Evolutionary conservation across 495 filamentous ascomycete species (phyloP).

Genomic region (Chaetomium cochliodes): DNA sequence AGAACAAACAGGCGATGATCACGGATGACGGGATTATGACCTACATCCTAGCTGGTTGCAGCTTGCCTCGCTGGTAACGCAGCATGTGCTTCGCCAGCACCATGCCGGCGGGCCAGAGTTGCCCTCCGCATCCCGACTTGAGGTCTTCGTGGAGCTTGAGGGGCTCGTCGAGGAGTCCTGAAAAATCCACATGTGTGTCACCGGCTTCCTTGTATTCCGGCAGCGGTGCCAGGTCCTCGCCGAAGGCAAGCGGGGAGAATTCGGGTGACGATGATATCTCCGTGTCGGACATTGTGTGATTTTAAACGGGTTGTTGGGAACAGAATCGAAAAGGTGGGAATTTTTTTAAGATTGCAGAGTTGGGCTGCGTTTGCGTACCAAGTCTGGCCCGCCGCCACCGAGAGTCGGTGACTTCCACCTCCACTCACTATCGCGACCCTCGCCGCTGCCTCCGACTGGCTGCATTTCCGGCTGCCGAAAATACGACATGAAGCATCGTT

Average conservation of each 20-base stretch:
- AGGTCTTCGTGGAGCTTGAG: constrained; percentile 81
- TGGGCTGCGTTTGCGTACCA: constrained; percentile 2
- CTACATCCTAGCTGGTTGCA: constrained; percentile 71
- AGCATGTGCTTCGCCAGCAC: constrained; percentile 82
- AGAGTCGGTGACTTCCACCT: background rate
- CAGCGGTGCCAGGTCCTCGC: constrained; percentile 64
- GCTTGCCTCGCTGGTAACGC: constrained; percentile 57
- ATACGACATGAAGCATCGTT: background rate
- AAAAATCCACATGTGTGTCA: constrained; percentile 65
- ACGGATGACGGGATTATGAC: constrained; percentile 35
- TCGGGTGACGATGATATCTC: constrained; percentile 38
- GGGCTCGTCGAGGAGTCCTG: constrained; percentile 65
- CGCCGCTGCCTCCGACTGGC: constrained; percentile 2
- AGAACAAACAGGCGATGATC: background rate
- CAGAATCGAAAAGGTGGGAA: too few species aligned
- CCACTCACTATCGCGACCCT: background rate
- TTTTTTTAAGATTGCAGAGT: background rate
- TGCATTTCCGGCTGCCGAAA: background rate
- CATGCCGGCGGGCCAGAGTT: constrained; percentile 92
- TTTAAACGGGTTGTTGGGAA: background rate
- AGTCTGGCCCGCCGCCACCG: background rate
- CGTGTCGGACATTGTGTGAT: constrained; percentile 9
- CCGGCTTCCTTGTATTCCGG: constrained; percentile 63
- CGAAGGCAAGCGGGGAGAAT: constrained; percentile 55
- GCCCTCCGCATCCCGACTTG: constrained; percentile 82